Evolutionary conservation across 768 basidiomycete genomes (phyloP).

Genomic region (Cantharellus cinnabarinus): DNA sequence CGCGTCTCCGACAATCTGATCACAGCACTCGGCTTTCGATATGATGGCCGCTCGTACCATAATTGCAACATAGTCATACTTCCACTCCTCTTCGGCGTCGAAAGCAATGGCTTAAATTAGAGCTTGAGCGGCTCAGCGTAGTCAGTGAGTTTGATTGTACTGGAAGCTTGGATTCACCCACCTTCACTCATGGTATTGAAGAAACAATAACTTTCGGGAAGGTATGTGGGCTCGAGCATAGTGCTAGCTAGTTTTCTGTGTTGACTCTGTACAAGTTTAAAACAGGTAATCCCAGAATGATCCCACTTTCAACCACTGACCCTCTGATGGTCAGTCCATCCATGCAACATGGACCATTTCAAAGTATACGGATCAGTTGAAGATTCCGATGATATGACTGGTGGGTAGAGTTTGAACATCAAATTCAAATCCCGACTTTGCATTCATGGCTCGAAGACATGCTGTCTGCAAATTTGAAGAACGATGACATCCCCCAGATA

Average conservation of each 20-base stretch:
- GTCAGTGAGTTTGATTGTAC: constrained; percentile 34
- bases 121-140: constrained; percentile 35
- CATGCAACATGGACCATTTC: constrained; percentile 74
- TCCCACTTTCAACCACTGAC: constrained; percentile 1
- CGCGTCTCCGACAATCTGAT: constrained; percentile 41
- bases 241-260: constrained; percentile 7
- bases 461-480: constrained; percentile 40
- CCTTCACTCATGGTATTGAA: constrained; percentile 12
- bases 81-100: constrained; percentile 44
- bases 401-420: not conserved
- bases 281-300: constrained; percentile 14
- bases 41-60: not conserved
- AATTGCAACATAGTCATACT: not conserved
- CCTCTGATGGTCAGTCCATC: constrained; percentile 34
- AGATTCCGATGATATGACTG: constrained; percentile 39
- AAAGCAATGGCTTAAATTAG: constrained; percentile 51
- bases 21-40: constrained; percentile 16
- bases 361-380: constrained; percentile 38
- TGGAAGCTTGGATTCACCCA: not conserved
- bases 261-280: constrained; percentile 12
- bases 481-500: constrained; percentile 42
- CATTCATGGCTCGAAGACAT: constrained; percentile 22
- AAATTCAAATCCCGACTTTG: not conserved
- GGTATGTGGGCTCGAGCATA: constrained; percentile 20
- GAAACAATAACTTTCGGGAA: constrained; percentile 67